A percentile compares a stretch with the other conserved stretches of the same genome.
Evolutionary conservation across 805 yeast genomes (phyloP).

Genomic region (Yarrowia hollandica): DNA sequence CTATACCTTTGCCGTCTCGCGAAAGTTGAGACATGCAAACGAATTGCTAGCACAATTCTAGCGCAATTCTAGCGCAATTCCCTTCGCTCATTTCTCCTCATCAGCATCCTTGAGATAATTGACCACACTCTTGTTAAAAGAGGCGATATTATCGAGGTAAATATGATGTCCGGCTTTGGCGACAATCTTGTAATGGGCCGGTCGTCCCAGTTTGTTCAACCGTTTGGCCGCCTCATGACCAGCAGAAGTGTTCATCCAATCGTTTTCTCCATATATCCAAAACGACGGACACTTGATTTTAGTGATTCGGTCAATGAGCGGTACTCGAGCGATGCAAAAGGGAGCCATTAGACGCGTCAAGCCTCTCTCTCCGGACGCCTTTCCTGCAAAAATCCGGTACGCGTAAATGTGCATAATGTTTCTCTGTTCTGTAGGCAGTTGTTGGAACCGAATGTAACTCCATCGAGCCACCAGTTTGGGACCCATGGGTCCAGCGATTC

Average conservation of each 20-base stretch:
- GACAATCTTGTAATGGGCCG: conserved; percentile 45
- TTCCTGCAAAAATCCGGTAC: conserved; percentile 78
- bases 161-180: conserved; percentile 73
- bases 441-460: conserved; percentile 79
- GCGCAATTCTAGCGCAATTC: no score
- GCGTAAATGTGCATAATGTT: conserved; percentile 70
- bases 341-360: conserved; percentile 80
- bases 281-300: conserved; percentile 60
- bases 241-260: conserved; percentile 61
- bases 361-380: conserved; percentile 92
- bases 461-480: conserved; percentile 85
- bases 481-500: conserved; percentile 78
- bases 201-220: conserved; percentile 39
- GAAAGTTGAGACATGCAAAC: no score
- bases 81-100: no score
- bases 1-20: no score
- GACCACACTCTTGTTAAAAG: conserved; percentile 48
- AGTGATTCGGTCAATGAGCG: conserved; percentile 56
- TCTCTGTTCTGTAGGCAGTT: conserved; percentile 49
- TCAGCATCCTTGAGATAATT: conserved; percentile 25
- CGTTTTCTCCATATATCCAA: conserved; percentile 85
- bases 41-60: no score
- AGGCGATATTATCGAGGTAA: conserved; percentile 63
- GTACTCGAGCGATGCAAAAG: conserved; percentile 85
- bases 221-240: conserved; percentile 43